Evolutionary conservation across 176 grass and related monocot species (phyloP), one percentile per base, ranked within the genome.

Genomic region (Zea luxurians): DNA sequence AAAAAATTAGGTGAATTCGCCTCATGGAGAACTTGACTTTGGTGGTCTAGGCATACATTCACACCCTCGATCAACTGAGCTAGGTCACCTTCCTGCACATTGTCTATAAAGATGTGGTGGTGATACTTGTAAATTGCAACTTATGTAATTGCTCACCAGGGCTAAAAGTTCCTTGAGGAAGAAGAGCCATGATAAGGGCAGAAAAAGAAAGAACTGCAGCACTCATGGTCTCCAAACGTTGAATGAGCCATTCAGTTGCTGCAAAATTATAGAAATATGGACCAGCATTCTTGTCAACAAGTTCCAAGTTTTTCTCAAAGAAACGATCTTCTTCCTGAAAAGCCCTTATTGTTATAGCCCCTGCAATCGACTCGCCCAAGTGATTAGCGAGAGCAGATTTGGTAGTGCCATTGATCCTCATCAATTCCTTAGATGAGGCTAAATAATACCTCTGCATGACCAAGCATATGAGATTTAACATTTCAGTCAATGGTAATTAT

Each of bases 341-440:
- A 48, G 92, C 92, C 63, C 92, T 88, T 71, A 98, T 94, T 71
- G 85, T 98, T 63, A 89, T 85, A 80, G 88, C 77, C 66, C 92
- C 96, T 47, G 87, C 68, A 87, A 98, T 83, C 4, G 96, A 98
- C 81, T 98, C 92, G 13, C 87, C 86, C 8, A 98, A 78, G 83
- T 98, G 96, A 77, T 98, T 98, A 62, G 83, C 91, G 37, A 98
- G 61, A 64, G 85, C 74, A 83, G 96, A 98, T 84, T 92, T 94
- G 53, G 96, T 92, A 64, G 92, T 98, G 63, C 96, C 96, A 89
- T 98, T 94, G 65, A 98, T 89, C 37, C 96, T 62, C 96, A 98
- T 98, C 73, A 98, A 88, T 88, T 98, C 89, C 81, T 90, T 98
- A 43, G 96, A 88, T 11, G 96, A 89, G 53, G 87, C 81, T 68